phyloP scores from a whole-genome alignment of 2,329 filamentous ascomycete genomes.

The Pseudocercospora eumusae region DNA sequence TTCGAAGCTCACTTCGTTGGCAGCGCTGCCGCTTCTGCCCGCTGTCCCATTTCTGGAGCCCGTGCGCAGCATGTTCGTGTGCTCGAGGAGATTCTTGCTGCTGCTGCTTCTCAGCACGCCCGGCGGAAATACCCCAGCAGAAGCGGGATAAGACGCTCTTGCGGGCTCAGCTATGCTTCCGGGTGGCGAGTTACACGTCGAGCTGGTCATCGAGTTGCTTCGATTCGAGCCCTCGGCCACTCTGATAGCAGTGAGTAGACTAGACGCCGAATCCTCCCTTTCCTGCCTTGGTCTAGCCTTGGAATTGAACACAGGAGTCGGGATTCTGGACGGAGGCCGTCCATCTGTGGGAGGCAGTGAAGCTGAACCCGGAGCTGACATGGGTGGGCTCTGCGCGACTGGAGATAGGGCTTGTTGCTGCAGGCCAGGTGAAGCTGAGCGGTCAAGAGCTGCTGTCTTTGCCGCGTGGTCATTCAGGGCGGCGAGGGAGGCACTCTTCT shows the following conservation, averaged over 20 bases:
- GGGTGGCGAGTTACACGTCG: constrained; percentile 28
- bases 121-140: background rate
- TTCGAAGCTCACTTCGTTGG: constrained; percentile 2
- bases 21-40: background rate
- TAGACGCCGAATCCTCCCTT: constrained; percentile 44
- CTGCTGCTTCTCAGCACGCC: constrained; percentile 10
- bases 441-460: constrained; percentile 5
- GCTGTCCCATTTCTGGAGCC: background rate
- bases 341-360: constrained; percentile 12
- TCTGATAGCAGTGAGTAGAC: constrained; percentile 39
- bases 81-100: constrained; percentile 28
- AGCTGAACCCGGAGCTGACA: constrained; percentile 18
- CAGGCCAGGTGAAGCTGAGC: constrained; percentile 2
- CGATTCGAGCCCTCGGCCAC: constrained; percentile 31
- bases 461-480: constrained; percentile 19
- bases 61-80: constrained; percentile 28
- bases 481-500: constrained; percentile 33
- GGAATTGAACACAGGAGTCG: constrained; percentile 44
- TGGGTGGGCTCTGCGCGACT: constrained; percentile 31
- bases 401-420: constrained; percentile 24
- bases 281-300: constrained; percentile 43
- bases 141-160: background rate
- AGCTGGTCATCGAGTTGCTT: constrained; percentile 34
- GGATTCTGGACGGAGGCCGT: constrained; percentile 43
- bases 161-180: constrained; percentile 21